Evolutionary conservation across 2,329 filamentous ascomycete genomes (phyloP), one percentile per base, ranked within the genome.

Genomic region (Myrmaecium sp.): DNA sequence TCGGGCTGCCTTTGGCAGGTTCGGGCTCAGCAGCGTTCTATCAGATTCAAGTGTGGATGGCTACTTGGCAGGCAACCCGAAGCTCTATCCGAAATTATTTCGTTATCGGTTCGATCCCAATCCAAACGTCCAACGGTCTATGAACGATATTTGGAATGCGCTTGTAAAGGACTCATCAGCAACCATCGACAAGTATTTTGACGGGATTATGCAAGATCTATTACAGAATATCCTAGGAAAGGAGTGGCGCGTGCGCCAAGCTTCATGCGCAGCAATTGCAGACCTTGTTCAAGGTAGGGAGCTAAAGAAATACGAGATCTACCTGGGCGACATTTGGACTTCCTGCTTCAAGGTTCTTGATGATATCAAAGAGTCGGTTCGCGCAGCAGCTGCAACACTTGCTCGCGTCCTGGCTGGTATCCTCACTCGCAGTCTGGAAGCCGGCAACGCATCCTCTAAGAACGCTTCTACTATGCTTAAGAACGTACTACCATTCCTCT

Each of bases 121-220:
- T 44, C 65, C 74, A 2, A 93, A 92, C 36, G 89, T 95, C 8
- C 81, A 86, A 46, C 67, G 74, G 25, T 93, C 86, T 1, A 98
- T 98, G 89, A 84, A 92, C 30, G 82, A 91, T 35, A 95, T 98
- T 37, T 98, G 89, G 89, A 84, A 79, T 41, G 76, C 86, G 0
- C 57, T 98, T n/a, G 83, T 95, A 28, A 92, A 91, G 44, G 83
- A 95, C 39, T 69, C 81, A 2, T 73, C 69, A 11, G 62, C 66
- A 1, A 79, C 78, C 0, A 68, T 95, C 22, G 74, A 89, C 36
- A 59, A 64, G 11, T 67, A 95, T 49, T 94, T 95, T 43, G 77
- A 92, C 36, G 69, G 70, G 6, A 95, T 98, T 40, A 76, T 98
- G 59, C 63, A 74, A 6, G 89, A 98, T 45, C 57, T 95, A 5